phyloP scores from a whole-genome alignment of 1,284 basidiomycete genomes.

The Porodaedalea pini region DNA sequence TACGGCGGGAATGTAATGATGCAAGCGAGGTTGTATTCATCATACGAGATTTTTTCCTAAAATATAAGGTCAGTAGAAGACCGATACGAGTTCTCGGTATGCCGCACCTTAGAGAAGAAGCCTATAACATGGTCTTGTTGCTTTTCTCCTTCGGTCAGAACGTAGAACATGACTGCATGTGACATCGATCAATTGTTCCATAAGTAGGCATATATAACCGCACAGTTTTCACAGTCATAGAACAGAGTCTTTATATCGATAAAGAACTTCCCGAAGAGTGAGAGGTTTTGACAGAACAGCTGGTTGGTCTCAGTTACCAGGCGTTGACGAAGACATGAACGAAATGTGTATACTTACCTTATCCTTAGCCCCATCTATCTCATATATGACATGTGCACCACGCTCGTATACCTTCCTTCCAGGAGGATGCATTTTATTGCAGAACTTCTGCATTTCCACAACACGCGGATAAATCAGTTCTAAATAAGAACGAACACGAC shows the following conservation, averaged over 20 bases:
- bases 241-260: slow-evolving; percentile 98
- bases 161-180: slow-evolving; percentile 82
- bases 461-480: slow-evolving; percentile 1
- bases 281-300: slow-evolving; percentile 95
- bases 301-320: slow-evolving; percentile 33
- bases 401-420: slow-evolving; percentile 89
- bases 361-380: slow-evolving; percentile 85
- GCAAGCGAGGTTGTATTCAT: slow-evolving; percentile 96
- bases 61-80: slow-evolving; percentile 8
- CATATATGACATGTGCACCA: slow-evolving; percentile 90
- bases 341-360: slow-evolving; percentile 51
- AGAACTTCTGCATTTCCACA: slow-evolving; percentile 71
- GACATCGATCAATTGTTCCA: slow-evolving; percentile 5
- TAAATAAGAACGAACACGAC: slow-evolving; percentile 20
- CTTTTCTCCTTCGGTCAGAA: slow-evolving; percentile 83
- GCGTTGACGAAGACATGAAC: background rate
- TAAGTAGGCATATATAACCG: slow-evolving; percentile 27
- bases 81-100: background rate
- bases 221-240: slow-evolving; percentile 87
- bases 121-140: slow-evolving; percentile 80
- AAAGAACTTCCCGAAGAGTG: slow-evolving; percentile 97
- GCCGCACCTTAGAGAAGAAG: slow-evolving; percentile 88
- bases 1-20: slow-evolving; percentile 95
- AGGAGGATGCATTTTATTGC: slow-evolving; percentile 75
- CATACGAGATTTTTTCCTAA: slow-evolving; percentile 94